Evolutionary conservation across 305 asterid genomes (phyloP).

Genomic region (Solanum hybrid): DNA sequence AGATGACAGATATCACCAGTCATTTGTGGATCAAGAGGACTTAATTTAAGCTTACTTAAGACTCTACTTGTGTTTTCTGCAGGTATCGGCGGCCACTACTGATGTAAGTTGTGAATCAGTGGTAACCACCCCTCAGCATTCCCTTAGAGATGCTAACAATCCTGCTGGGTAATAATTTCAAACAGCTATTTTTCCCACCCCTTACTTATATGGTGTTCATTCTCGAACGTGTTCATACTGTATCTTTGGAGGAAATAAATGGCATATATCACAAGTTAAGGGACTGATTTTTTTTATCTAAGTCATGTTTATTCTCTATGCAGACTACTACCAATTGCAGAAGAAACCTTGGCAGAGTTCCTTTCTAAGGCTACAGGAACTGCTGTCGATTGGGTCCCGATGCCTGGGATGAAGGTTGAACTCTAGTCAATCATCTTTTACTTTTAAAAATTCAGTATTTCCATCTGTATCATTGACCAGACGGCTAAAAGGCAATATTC

Average conservation of each 20-base stretch:
- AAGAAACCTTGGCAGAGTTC: slow-evolving; percentile 98
- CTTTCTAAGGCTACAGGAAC: slow-evolving; percentile 99
- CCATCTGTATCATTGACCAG: neutral
- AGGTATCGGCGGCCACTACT: slow-evolving; percentile 45
- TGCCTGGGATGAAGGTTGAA: slow-evolving; percentile 99
- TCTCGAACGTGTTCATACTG: neutral
- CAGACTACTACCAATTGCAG: slow-evolving; percentile 96
- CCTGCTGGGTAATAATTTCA: slow-evolving; percentile 74
- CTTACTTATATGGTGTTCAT: neutral
- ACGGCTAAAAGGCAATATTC: neutral
- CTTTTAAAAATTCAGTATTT: neutral
- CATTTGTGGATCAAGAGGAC: neutral
- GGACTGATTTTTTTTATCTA: neutral
- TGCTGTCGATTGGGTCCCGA: slow-evolving; percentile 99
- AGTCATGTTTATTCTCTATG: slow-evolving; percentile 9
- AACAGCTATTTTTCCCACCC: neutral
- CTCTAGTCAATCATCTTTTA: slow-evolving; percentile 12
- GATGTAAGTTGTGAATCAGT: slow-evolving; percentile 84
- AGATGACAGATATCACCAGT: neutral
- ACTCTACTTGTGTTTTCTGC: slow-evolving; percentile 2
- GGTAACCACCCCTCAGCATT: slow-evolving; percentile 67
- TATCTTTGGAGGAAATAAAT: neutral
- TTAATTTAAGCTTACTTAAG: neutral
- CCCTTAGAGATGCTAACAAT: slow-evolving; percentile 77
- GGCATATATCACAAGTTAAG: neutral